Evolutionary conservation across 106 monocot species (phyloP).

Genomic region (Agapanthus africanus): DNA sequence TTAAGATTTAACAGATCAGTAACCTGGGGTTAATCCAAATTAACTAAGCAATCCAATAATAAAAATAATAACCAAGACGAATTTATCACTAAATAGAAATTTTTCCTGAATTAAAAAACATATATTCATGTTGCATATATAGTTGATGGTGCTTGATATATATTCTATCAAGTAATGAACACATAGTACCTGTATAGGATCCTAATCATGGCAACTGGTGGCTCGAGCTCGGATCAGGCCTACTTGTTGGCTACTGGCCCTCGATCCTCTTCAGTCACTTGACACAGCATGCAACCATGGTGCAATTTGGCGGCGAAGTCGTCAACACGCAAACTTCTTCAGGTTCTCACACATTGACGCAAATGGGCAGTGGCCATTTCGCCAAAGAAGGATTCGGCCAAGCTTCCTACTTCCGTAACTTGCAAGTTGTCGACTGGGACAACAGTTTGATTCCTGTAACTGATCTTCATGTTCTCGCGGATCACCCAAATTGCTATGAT

Average conservation of each 20-base stretch:
- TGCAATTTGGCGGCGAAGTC: constrained; percentile 68
- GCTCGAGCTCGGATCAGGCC: constrained; percentile 76
- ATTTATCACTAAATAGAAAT: no score
- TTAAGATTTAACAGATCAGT: no score
- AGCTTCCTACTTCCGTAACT: constrained; percentile 78
- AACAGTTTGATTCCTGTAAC: constrained; percentile 62
- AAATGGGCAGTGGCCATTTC: constrained; percentile 96
- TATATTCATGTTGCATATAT: no score
- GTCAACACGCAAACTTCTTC: constrained; percentile 44
- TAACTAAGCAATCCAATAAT: no score
- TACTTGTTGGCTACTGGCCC: constrained; percentile 73
- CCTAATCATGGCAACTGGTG: constrained; percentile 98
- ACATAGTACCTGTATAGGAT: constrained; percentile 30
- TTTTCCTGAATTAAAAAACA: no score
- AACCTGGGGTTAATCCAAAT: no score
- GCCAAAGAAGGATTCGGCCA: constrained; percentile 65
- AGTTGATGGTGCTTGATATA: no score
- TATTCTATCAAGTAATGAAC: no score
- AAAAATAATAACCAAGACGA: no score
- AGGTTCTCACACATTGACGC: constrained; percentile 66
- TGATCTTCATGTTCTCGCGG: constrained; percentile 57
- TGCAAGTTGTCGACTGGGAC: constrained; percentile 87
- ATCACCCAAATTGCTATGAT: constrained; percentile 74
- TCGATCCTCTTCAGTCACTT: constrained; percentile 67
- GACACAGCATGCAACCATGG: constrained; percentile 57